Conservation (phyloP, 257 asterid species). For the Forsythia suspensa region DNA sequence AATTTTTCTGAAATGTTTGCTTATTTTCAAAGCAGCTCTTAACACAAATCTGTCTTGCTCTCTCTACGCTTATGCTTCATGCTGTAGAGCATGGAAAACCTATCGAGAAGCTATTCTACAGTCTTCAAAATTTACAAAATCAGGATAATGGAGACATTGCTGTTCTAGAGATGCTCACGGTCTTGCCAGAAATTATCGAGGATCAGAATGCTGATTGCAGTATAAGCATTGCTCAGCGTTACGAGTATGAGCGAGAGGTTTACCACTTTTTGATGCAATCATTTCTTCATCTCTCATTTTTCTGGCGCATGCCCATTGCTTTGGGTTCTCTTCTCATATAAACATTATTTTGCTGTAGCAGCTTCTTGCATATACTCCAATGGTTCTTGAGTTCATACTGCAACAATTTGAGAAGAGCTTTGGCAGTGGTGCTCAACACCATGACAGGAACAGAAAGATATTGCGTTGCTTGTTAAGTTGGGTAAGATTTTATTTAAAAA, state of each 20-base stretch:
- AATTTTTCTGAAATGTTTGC: conserved; percentile 30
- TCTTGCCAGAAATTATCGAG: conserved; percentile 83
- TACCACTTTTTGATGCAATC: conserved; percentile 30
- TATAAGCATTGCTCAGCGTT: conserved; percentile 54
- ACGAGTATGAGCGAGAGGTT: conserved; percentile 80
- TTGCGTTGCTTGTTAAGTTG: conserved; percentile 91
- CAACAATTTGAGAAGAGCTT: conserved; percentile 61
- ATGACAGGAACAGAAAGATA: conserved; percentile 65
- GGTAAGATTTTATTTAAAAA: conserved; percentile 49
- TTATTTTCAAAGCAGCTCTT: conserved; percentile 59
- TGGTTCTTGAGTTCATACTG: conserved; percentile 77
- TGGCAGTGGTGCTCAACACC: conserved; percentile 44
- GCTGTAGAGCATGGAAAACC: conserved; percentile 78
- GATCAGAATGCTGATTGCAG: conserved; percentile 59
- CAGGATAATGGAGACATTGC: conserved; percentile 68
- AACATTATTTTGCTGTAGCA: conserved; percentile 42
- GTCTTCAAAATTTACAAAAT: conserved; percentile 66
- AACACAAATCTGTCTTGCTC: conserved; percentile 93
- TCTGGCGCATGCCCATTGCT: conserved; percentile 2
- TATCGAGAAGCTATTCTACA: conserved; percentile 74
- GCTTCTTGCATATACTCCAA: conserved; percentile 82
- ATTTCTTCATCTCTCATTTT: not conserved
- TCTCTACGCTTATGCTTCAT: conserved; percentile 69
- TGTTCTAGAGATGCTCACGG: conserved; percentile 78
- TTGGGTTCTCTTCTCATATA: conserved; percentile 34